phyloP scores from a whole-genome alignment of 768 basidiomycete genomes.

The Lactarius sp. region DNA sequence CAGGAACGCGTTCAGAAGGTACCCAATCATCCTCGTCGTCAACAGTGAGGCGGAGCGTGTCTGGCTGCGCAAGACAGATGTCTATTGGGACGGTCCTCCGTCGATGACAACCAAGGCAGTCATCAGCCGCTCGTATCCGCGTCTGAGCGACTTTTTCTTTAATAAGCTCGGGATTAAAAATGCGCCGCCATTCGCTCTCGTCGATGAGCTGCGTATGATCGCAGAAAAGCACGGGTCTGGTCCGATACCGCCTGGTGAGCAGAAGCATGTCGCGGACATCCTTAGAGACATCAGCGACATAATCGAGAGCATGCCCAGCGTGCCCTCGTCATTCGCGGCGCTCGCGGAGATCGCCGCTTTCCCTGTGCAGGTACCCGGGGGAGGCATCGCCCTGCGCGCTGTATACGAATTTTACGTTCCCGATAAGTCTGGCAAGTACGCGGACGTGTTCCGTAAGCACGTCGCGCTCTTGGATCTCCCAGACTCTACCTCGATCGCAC shows the following conservation, averaged over 20 bases:
- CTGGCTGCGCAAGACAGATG: slow-evolving; percentile 20
- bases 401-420: slow-evolving; percentile 27
- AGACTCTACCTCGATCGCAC: background rate
- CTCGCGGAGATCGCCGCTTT: slow-evolving; percentile 17
- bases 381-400: slow-evolving; percentile 5
- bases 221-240: background rate
- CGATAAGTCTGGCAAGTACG: slow-evolving; percentile 23
- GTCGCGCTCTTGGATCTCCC: slow-evolving; percentile 23
- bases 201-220: slow-evolving; percentile 24
- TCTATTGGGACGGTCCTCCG: slow-evolving; percentile 27
- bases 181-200: slow-evolving; percentile 20
- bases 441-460: slow-evolving; percentile 11
- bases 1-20: slow-evolving; percentile 20
- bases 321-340: slow-evolving; percentile 4
- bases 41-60: slow-evolving; percentile 2
- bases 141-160: slow-evolving; percentile 24
- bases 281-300: slow-evolving; percentile 24
- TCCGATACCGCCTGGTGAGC: background rate
- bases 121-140: slow-evolving; percentile 20
- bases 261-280: slow-evolving; percentile 17
- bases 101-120: slow-evolving; percentile 24
- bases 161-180: slow-evolving; percentile 19
- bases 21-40: slow-evolving; percentile 22
- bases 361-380: slow-evolving; percentile 9
- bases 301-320: background rate